Conservation (phyloP, 2,329 filamentous ascomycete species). For the Aspergillus alliaceus region DNA sequence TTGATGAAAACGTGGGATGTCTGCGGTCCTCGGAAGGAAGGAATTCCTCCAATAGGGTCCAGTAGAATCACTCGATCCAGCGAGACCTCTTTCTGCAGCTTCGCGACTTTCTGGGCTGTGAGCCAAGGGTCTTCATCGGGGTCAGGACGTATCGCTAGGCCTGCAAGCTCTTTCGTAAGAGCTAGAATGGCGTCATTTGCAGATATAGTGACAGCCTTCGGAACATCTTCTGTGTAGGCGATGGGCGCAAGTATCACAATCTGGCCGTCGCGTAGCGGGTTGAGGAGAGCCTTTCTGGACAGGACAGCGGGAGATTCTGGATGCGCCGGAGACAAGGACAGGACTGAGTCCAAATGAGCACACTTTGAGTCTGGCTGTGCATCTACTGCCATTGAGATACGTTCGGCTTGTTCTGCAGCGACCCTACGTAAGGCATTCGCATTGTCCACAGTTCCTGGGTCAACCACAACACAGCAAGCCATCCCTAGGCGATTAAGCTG, state of each 20-base stretch:
- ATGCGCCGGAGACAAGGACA: slow-evolving; percentile 40
- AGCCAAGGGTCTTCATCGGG: slow-evolving; percentile 46
- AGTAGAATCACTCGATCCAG: slow-evolving; percentile 87
- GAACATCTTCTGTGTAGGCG: slow-evolving; percentile 56
- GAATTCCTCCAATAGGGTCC: slow-evolving; percentile 83
- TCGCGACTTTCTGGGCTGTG: slow-evolving; percentile 39
- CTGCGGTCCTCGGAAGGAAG: slow-evolving; percentile 60
- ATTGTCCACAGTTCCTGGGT: slow-evolving; percentile 56
- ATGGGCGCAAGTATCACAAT: slow-evolving; percentile 70
- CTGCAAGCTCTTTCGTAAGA: slow-evolving; percentile 73
- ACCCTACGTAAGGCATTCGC: slow-evolving; percentile 42
- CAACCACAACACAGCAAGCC: slow-evolving; percentile 77
- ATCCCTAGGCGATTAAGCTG: slow-evolving; percentile 83
- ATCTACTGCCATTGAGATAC: slow-evolving; percentile 74
- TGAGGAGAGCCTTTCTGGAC: slow-evolving; percentile 58
- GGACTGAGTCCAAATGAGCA: slow-evolving; percentile 63
- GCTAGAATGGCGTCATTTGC: slow-evolving; percentile 71
- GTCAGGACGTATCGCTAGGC: slow-evolving; percentile 54
- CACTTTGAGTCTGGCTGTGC: slow-evolving; percentile 66
- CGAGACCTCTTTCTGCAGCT: slow-evolving; percentile 55
- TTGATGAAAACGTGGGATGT: slow-evolving; percentile 84
- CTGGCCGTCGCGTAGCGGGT: slow-evolving; percentile 65
- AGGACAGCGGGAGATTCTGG: slow-evolving; percentile 36
- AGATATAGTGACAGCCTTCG: slow-evolving; percentile 49
- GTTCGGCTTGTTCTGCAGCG: slow-evolving; percentile 65